Percentiles rank a stretch among this genome's conserved stretches.
Conservation (phyloP, 1,139 yeast genomes). For the Saccharomycopsis phalli region DNA sequence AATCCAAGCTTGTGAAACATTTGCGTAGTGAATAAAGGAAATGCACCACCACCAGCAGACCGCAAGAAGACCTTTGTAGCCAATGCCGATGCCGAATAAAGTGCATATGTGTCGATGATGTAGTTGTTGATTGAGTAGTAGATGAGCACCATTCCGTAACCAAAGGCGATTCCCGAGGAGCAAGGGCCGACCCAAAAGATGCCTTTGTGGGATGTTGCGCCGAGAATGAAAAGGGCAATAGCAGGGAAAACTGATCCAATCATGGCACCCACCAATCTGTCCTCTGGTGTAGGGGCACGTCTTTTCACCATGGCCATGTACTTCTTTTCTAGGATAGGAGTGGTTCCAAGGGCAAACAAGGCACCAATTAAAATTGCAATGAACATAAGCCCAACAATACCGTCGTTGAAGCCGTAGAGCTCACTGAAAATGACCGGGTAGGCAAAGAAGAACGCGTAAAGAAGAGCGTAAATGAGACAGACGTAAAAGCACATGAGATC, state of each 20-base stretch:
- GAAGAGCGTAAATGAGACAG: conserved; percentile 75
- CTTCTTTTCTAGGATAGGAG: conserved; percentile 59
- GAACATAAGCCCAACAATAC: conserved; percentile 70
- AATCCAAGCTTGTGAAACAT: conserved; percentile 69
- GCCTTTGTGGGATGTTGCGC: conserved; percentile 75
- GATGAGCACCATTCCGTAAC: conserved; percentile 85
- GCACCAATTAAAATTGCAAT: conserved; percentile 89
- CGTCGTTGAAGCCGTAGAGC: conserved; percentile 58
- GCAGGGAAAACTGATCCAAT: conserved; percentile 88
- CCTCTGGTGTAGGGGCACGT: conserved; percentile 77
- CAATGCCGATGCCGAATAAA: conserved; percentile 82
- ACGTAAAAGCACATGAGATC: conserved; percentile 78
- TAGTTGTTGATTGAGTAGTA: conserved; percentile 83
- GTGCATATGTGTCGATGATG: conserved; percentile 79
- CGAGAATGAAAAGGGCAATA: conserved; percentile 75
- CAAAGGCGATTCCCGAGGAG: conserved; percentile 80
- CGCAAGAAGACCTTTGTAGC: conserved; percentile 87
- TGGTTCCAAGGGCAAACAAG: conserved; percentile 54
- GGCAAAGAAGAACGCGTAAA: conserved; percentile 91
- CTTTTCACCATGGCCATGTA: conserved; percentile 45
- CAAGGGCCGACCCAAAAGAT: conserved; percentile 95
- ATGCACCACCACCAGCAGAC: conserved; percentile 81
- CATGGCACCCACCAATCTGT: conserved; percentile 80
- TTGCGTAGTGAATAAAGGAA: conserved; percentile 72
- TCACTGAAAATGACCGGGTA: conserved; percentile 66